A percentile compares a stretch with the other conserved stretches of the same genome.
These are phyloP conservation scores for Oehlia diaphana DNA, from an alignment of 192 early-diverging fungal species.

Conservation along the genomic window DNA sequence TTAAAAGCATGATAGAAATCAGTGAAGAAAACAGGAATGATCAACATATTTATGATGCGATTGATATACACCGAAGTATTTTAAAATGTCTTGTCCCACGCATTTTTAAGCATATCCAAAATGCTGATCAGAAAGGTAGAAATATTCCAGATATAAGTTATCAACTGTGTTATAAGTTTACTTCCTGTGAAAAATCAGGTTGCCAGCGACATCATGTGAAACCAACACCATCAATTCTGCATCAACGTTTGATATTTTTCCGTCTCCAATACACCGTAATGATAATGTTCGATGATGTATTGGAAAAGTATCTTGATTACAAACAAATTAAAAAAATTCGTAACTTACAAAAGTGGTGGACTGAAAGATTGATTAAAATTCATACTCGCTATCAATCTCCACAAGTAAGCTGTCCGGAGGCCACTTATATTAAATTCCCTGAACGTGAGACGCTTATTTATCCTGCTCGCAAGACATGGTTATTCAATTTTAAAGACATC, in stretches of 20 bases:
- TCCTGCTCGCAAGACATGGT: constrained; percentile 7
- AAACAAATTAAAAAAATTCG: neutral
- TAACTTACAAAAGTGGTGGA: constrained; percentile 2
- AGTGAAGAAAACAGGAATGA: neutral
- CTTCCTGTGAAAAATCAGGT: neutral
- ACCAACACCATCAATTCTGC: constrained; percentile 13
- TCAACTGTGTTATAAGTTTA: neutral
- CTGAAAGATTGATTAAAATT: constrained; percentile 16
- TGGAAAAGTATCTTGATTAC: neutral
- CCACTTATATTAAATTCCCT: neutral
- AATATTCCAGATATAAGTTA: constrained; percentile 12
- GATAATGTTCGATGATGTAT: neutral
- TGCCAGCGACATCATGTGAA: neutral
- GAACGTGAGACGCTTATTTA: neutral
- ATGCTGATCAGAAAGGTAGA: neutral
- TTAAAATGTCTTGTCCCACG: neutral
- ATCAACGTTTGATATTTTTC: neutral
- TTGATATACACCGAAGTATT: neutral
- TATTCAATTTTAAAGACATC: constrained; percentile 10
- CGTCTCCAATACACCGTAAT: constrained; percentile 15
- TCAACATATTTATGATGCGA: neutral
- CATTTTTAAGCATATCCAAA: neutral
- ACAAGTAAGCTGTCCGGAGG: constrained; percentile 19
- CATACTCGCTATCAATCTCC: constrained; percentile 24
- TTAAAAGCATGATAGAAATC: neutral